phyloP scores from a whole-genome alignment of 306 rosid species.

The Rosa chinensis region DNA sequence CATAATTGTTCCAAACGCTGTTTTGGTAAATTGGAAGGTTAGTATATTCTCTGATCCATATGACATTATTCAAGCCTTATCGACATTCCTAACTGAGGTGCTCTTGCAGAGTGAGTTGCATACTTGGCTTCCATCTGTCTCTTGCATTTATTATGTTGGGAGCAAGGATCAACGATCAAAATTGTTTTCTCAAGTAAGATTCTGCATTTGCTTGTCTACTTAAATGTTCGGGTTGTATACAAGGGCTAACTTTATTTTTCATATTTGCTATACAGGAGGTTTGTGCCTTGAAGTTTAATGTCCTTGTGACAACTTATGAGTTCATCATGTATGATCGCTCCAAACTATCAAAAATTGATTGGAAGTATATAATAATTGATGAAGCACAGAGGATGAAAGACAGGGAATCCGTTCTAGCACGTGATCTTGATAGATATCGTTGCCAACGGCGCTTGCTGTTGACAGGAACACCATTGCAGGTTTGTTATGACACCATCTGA shows the following conservation, averaged over 20 bases:
- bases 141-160: slow-evolving; percentile 96
- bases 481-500: slow-evolving; percentile 26
- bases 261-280: slow-evolving; percentile 61
- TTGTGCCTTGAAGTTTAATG: slow-evolving; percentile 92
- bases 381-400: slow-evolving; percentile 99
- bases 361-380: slow-evolving; percentile 97
- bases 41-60: slow-evolving; percentile 14
- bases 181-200: slow-evolving; percentile 86
- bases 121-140: slow-evolving; percentile 90
- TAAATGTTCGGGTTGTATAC: slow-evolving; percentile 6
- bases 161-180: slow-evolving; percentile 86
- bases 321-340: slow-evolving; percentile 99
- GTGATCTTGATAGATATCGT: slow-evolving; percentile 96
- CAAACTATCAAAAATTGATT: slow-evolving; percentile 88
- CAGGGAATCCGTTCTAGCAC: slow-evolving; percentile 95
- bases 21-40: slow-evolving; percentile 99
- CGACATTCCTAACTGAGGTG: slow-evolving; percentile 30
- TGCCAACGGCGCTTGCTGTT: slow-evolving; percentile 95
- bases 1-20: slow-evolving; percentile 97
- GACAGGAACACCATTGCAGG: slow-evolving; percentile 99
- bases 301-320: slow-evolving; percentile 98
- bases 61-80: slow-evolving; percentile 5
- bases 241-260: slow-evolving; percentile 25
- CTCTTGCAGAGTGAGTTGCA: slow-evolving; percentile 84
- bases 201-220: slow-evolving; percentile 26